Percentiles rank a stretch among this genome's conserved stretches.
These are phyloP conservation scores for Elaeis guineensis DNA, from an alignment of 176 grass and related monocot genomes.

Conservation along the genomic window DNA sequence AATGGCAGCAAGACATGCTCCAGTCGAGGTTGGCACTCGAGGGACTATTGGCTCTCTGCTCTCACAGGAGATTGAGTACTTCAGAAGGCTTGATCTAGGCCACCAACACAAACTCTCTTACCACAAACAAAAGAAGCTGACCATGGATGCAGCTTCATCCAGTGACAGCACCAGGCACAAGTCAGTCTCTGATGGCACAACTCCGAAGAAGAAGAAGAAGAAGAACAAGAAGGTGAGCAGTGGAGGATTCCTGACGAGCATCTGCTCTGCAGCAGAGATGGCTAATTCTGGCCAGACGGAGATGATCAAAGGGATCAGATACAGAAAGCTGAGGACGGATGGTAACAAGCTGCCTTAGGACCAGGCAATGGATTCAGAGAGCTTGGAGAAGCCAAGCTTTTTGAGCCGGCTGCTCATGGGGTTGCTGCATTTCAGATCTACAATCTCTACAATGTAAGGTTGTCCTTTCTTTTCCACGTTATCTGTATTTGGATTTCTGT, in stretches of 20 bases:
- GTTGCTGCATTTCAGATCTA: slow-evolving; percentile 16
- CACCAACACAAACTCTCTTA: not conserved
- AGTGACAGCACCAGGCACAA: not conserved
- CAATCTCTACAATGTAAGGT: slow-evolving; percentile 5
- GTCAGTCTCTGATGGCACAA: not conserved
- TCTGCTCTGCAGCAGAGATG: slow-evolving; percentile 11
- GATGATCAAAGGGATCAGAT: slow-evolving; percentile 1
- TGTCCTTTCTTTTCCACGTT: slow-evolving; percentile 1
- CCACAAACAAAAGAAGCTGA: not conserved
- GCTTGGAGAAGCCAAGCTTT: slow-evolving; percentile 7
- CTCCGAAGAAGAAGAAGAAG: slow-evolving; percentile 18
- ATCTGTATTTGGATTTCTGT: slow-evolving; percentile 13
- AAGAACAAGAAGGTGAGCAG: not conserved
- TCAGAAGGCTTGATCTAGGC: slow-evolving; percentile 15
- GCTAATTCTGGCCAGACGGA: not conserved
- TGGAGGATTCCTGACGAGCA: slow-evolving; percentile 7
- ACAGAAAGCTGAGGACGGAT: slow-evolving; percentile 3
- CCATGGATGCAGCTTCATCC: not conserved
- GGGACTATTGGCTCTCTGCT: slow-evolving; percentile 26
- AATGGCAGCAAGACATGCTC: slow-evolving; percentile 6
- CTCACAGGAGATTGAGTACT: slow-evolving; percentile 26
- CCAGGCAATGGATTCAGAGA: slow-evolving; percentile 10
- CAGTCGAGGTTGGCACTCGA: slow-evolving; percentile 10
- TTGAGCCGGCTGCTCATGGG: slow-evolving; percentile 1
- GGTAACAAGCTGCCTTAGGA: slow-evolving; percentile 2